Evolutionary conservation across 2,329 filamentous ascomycete species (phyloP), one percentile per base, ranked within the genome.

Genomic region (Penicillium sp.): DNA sequence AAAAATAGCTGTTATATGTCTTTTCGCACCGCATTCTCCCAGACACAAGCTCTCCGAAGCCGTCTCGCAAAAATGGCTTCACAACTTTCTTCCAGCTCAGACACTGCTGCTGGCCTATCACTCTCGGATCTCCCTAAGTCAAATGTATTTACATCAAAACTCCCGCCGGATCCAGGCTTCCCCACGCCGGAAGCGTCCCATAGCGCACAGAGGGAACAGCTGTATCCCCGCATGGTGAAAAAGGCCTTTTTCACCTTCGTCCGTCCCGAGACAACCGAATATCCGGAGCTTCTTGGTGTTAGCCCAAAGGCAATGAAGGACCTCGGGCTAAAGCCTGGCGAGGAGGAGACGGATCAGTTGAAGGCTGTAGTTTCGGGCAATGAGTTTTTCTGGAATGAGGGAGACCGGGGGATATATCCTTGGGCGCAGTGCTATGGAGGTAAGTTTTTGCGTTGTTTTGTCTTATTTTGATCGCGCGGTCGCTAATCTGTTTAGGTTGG

Each of bases 351-450:
- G 0, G 84, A 91, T 0, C 89, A 91, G 11, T 97, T 98, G 75
- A 85, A 86, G 64, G 84, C 90, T 63, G 83, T 92, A 0, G 90
- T 96, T 7, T 88, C 91, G 0, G 95, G 95, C 3, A 96, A 95
- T 74, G 89, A 88, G 72, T 85, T 97, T 15, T 86, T 91, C 60
- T 94, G 93, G 54, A 86, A 92, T 66, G 86, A 90, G 62, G 84
- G 88, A 26, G 81, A 87, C 61, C 90, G 91, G 21, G 90, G 91
- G n/a, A 88, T 95, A 48, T 99, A 99, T 75, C 94, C 95, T 0
- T 99, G 95, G 95, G 93, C 95, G 35, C 95, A 99, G 79, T 98
- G 95, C 80, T 99, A 99, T 76, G 95, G 95, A 61, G 94, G 94
- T 60, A 67, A 67, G 71, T 69, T 88, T 84, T 88, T 73, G 88